Base-by-base conservation (phyloP, 345 rosid genomes). In the Salix viminalis region DNA sequence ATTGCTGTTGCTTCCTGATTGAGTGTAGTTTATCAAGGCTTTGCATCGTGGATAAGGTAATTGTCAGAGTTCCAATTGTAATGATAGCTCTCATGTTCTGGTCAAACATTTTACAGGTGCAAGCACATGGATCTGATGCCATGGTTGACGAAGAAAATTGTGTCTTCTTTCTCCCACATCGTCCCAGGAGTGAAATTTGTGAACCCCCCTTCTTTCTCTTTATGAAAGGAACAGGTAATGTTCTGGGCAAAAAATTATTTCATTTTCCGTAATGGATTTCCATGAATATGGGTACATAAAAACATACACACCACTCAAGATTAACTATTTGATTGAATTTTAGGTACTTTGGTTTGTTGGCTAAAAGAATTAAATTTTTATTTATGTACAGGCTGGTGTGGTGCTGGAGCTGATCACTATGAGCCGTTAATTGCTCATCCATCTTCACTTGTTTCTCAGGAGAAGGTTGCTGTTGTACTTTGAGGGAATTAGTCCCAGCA, bases 41-140 rank as follows among this genome's bases (percentile, higher is more conserved):
- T 0, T 56, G 4, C 23, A 56, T 21, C 61, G 19, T 18, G 21
- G 9, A 19, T 50, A 21, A 36, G 7, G 6, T 36, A 36, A n/a
- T n/a, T 56, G 5, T 21, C 8, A 56, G 26, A 56, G 64, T 58
- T n/a, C 23, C 2, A 23, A 9, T 58, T 58, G 64, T 23, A 58
- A 58, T 10, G 42, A 68, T 30, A 21, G 21, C 23, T 72, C 50
- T 2, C 56, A 41, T 60, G 56, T 44, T 67, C 52, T 42, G 32
- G 44, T 41, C 42, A 74, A 30, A 56, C 41, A 70, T 79, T 73
- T 23, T 79, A 19, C 84, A 96, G 98, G 97, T 96, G 79, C 99
- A 96, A 85, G 98, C 99, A 36, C 99, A 96, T 75, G 99, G 99
- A 81, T 82, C 97, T 24, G 99, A 96, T 85, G 98, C 92, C 26